Evolutionary conservation across 371 early-diverging fungal species (phyloP).

Genomic region (Conidiobolus incongruus): DNA sequence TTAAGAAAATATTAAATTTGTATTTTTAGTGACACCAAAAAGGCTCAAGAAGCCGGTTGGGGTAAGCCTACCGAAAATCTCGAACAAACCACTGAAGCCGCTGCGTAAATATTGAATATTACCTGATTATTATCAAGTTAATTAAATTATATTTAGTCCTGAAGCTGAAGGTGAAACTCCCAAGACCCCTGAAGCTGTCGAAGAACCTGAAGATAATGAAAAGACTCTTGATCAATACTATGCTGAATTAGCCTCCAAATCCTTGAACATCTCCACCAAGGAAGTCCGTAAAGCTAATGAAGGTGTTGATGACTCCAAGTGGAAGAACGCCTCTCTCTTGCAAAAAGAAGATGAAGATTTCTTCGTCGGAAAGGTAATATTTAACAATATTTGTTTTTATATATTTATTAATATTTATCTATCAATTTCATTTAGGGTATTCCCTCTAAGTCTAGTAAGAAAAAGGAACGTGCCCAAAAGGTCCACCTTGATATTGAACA

Average conservation of each 20-base stretch:
- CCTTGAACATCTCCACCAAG: conserved; percentile 18
- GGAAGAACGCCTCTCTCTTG: conserved; percentile 49
- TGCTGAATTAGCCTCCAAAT: conserved; percentile 30
- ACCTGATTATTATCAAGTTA: not conserved
- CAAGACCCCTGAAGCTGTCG: conserved; percentile 6
- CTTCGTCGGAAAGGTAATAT: conserved; percentile 31
- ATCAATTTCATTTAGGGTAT: not conserved
- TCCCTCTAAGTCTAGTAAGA: conserved; percentile 12
- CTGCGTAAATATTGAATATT: not conserved
- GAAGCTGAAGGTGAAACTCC: conserved; percentile 6
- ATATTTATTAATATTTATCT: not conserved
- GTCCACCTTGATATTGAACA: conserved; percentile 28
- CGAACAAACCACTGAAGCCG: conserved; percentile 5
- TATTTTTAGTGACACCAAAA: conserved; percentile 35
- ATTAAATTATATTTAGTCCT: conserved; percentile 4
- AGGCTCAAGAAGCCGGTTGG: conserved; percentile 68
- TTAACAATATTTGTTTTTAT: not conserved
- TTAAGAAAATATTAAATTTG: not conserved
- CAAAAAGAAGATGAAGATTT: conserved; percentile 34
- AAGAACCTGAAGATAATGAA: conserved; percentile 28
- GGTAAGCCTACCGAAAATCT: conserved; percentile 26
- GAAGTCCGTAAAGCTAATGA: conserved; percentile 58
- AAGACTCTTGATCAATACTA: conserved; percentile 62
- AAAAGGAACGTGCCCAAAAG: conserved; percentile 31
- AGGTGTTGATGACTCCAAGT: conserved; percentile 47